Evolutionary conservation across 108 stramenopile species (phyloP), one percentile per base, ranked within the genome.

Genomic region (Cyclotella cryptica): DNA sequence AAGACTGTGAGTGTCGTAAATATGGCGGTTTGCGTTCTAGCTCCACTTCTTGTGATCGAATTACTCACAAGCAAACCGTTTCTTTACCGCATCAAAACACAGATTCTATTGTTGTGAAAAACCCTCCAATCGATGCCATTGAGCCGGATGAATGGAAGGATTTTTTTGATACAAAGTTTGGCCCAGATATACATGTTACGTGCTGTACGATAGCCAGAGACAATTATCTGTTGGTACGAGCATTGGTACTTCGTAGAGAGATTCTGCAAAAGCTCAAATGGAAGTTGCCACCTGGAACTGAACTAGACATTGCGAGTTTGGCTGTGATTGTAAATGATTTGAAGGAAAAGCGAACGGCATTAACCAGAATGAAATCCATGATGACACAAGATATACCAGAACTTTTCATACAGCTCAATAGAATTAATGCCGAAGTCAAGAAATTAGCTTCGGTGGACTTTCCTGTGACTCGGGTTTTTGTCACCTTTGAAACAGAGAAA

Each of bases 391-490:
- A 49, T n/a, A n/a, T 49, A 49, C 47, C 47, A 7, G 47, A 49
- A 49, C n/a, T 49, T n/a, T 49, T n/a, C 47, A 49, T 7, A 49
- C 47, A 49, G 9, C 47, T 49, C 15, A 49, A 7, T 7, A n/a
- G n/a, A 49, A 17, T 49, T 17, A 49, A 49, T 9, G 47, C 47
- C 15, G 18, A 49, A n/a, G 47, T 49, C 6, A 49, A 17, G n/a
- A 49, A 9, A 9, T n/a, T 49, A n/a, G 15, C 47, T n/a, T 17
- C 47, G n/a, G 18, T 49, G n/a, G 47, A 49, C 47, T 49, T 49
- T 49, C 47, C 18, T 49, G 47, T n/a, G n/a, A 49, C 47, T 49
- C 47, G 47, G n/a, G 47, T 49, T n/a, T 49, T 49, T 49, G 47
- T 49, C n/a, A 49, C 47, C 1, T 49, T 49, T 49, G 47, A 49